Evolutionary conservation across 2,329 filamentous ascomycete genomes (phyloP), one percentile per base, ranked within the genome.

Genomic region (Rasamsonia emersonii): DNA sequence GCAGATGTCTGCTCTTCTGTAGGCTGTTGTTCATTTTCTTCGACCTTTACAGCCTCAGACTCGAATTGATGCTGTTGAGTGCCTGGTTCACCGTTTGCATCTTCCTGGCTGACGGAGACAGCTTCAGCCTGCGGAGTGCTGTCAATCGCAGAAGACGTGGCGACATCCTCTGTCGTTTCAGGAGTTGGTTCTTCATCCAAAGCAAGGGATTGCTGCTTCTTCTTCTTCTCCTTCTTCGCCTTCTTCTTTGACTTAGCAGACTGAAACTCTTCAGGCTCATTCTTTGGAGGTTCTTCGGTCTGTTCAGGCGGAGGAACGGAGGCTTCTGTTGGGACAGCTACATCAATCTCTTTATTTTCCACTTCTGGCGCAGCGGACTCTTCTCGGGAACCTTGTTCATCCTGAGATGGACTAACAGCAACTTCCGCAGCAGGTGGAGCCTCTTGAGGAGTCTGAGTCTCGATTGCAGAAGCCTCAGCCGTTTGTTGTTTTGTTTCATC

Each of bases 181-280:
- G 24, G 19, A 19, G 19, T 14, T n/a, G 41, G 21, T 14, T 33
- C 35, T 24, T 37, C 45, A 28, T 49, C 53, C 43, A 48, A 51
- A 18, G 32, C 28, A 11, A 24, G 11, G 26, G 36, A 8, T 54
- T 54, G n/a, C n/a, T n/a, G 28, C 40, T 49, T 54, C 18, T 50
- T 51, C 38, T 65, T 68, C 50, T 66, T 66, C 7, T 48, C 49
- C 39, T 61, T 65, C 39, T 56, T 60, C 37, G 51, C 50, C 41
- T 61, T 66, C 36, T 54, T 59, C 40, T 51, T 56, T 4, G 44
- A 41, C 11, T 35, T 42, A 9, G 40, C n/a, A 3, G 40, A 36
- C 26, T 39, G 43, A 5, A 21, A 4, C 8, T 43, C 42, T 24
- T 41, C 42, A 17, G 24, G 15, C 21, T 32, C 26, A 21, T 38